Percentiles rank a stretch among this genome's conserved stretches.
These are phyloP conservation scores for Helicosporidium sp. DNA, from an alignment of 139 green algal genomes.

Conservation along the genomic window DNA sequence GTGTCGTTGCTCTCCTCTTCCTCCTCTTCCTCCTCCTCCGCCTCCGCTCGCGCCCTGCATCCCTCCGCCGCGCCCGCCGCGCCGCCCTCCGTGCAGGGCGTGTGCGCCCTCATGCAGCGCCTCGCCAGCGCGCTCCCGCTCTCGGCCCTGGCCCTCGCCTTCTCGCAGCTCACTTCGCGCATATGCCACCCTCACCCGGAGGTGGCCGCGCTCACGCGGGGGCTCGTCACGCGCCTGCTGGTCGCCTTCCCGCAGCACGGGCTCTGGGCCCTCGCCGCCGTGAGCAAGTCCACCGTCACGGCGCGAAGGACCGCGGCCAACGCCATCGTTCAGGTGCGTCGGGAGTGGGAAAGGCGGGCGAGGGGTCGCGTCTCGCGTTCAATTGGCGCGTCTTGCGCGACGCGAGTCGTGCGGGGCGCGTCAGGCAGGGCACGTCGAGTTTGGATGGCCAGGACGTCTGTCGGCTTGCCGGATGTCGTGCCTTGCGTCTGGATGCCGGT, in stretches of 20 bases:
- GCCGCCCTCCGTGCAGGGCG: background rate
- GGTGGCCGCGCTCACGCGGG: conserved; percentile 27
- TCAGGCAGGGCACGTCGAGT: no score
- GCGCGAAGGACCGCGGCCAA: conserved; percentile 25
- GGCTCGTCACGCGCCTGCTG: conserved; percentile 26
- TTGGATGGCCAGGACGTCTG: no score
- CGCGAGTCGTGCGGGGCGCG: no score
- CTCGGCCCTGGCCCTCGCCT: conserved; percentile 58
- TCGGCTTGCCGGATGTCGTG: no score
- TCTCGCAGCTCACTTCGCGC: conserved; percentile 80
- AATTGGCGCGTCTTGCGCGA: no score
- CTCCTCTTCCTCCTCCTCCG: background rate
- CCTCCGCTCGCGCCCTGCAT: background rate
- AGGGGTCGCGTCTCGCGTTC: no score
- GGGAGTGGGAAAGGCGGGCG: no score
- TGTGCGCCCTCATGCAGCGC: conserved; percentile 13
- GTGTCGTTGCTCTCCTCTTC: background rate
- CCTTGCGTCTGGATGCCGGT: no score
- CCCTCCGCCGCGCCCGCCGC: background rate
- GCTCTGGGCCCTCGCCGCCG: conserved; percentile 56
- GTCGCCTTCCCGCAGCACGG: conserved; percentile 23
- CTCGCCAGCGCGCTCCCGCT: conserved; percentile 35
- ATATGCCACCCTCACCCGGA: conserved; percentile 64
- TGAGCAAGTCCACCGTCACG: conserved; percentile 44
- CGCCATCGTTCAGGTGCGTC: conserved; percentile 6